Evolutionary conservation across 2,329 filamentous ascomycete species (phyloP).

Genomic region (Ceratocystis huliohia): DNA sequence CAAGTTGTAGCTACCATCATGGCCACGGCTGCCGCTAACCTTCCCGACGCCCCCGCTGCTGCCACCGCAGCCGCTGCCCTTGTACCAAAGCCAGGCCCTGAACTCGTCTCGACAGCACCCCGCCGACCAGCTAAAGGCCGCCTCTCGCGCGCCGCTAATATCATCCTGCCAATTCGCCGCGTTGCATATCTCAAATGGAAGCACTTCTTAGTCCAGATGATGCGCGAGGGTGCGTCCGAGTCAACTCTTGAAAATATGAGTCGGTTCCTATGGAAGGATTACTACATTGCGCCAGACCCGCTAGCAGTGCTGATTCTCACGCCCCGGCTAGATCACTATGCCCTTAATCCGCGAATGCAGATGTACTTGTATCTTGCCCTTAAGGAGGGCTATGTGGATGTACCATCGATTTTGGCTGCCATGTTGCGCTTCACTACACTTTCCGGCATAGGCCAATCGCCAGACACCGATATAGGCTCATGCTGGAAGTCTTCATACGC

Average conservation of each 20-base stretch:
- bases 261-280: conserved; percentile 25
- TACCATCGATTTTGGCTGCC: conserved; percentile 41
- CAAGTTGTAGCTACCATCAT: not conserved
- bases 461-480: conserved; percentile 20
- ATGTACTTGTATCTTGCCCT: conserved; percentile 47
- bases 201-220: conserved; percentile 7
- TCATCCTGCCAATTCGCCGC: conserved; percentile 16
- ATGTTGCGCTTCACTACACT: conserved; percentile 43
- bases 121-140: not conserved
- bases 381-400: conserved; percentile 39
- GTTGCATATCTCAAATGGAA: conserved; percentile 17
- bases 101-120: not conserved
- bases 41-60: not conserved
- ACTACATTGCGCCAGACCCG: conserved; percentile 38
- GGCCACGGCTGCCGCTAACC: conserved; percentile 11
- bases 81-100: not conserved
- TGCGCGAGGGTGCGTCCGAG: conserved; percentile 6
- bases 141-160: not conserved
- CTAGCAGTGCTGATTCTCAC: conserved; percentile 48
- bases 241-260: conserved; percentile 3
- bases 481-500: conserved; percentile 46
- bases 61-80: not conserved
- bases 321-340: conserved; percentile 38
- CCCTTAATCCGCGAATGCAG: conserved; percentile 46
- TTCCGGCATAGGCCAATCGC: conserved; percentile 22